Evolutionary conservation across 768 basidiomycete species (phyloP), one percentile per base, ranked within the genome.

Genomic region (Tricholoma hemisulphureum): DNA sequence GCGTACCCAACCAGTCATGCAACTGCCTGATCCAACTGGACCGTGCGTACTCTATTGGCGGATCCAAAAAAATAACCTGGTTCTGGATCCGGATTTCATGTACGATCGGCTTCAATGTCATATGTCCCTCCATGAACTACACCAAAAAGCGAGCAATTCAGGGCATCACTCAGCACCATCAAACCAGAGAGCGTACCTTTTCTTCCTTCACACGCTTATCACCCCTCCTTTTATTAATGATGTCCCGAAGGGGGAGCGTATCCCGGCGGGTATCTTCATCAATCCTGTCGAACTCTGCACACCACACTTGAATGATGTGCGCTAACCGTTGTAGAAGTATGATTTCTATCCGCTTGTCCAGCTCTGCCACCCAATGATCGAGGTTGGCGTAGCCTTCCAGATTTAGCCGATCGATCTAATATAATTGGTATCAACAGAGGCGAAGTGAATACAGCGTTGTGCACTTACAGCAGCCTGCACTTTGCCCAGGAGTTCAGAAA

Each of bases 21-120:
- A 97, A 74, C 68, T 95, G 91, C 45, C 81, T 83, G 59, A 95
- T 83, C 95, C 95, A 98, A 8, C 83, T 89, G 51, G 89, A 85
- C 39, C 95, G 85, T 0, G 96, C 94, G 65, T 91, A 85, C 71
- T 98, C 96, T 76, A 98, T 93, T 58, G 97, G 97, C 24, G 97
- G 97, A 70, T 98, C 96, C 52, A 98, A 80, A 77, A 97, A 98
- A 72, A 99, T 98, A 61, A 98, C 93, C 70, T 99, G 97, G 69
- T 99, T 97, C 68, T 95, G 91, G 82, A 98, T 98, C 73, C 95
- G 85, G 61, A 98, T 91, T 71, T 98, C 96, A 71, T 98, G 95
- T 6, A 96, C 81, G 57, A 97, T 88, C 0, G 94, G 91, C 63
- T 91, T 88, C 62, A 98, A 71, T 2, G 81, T 79, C 82, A 95